A percentile compares a stretch with the other conserved stretches of the same genome.
Conservation (phyloP, 2,329 filamentous ascomycete genomes). For the Xylariaceae sp. region DNA sequence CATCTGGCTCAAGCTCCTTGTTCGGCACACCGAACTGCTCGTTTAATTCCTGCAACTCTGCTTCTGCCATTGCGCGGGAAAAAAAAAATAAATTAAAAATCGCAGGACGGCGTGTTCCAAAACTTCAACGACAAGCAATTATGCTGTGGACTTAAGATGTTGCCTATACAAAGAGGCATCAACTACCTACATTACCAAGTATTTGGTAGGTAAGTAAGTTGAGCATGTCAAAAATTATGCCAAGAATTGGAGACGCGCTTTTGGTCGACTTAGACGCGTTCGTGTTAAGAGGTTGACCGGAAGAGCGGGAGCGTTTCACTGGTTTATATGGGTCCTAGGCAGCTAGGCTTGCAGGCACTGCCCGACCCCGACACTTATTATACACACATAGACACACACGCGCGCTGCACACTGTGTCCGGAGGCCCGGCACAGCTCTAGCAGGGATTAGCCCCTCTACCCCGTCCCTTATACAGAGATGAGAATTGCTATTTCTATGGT, state of each 20-base stretch:
- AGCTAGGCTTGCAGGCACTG: no score
- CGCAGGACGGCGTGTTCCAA: background rate
- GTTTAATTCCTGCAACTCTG: constrained; percentile 45
- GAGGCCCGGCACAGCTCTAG: constrained; percentile 5
- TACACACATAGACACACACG: no score
- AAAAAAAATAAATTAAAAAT: no score
- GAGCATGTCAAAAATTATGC: background rate
- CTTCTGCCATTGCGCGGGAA: constrained; percentile 42
- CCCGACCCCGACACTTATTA: no score
- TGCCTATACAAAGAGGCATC: background rate
- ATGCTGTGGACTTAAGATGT: background rate
- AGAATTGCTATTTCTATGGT: no score
- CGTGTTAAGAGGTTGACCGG: constrained; percentile 27
- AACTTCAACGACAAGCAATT: constrained; percentile 1
- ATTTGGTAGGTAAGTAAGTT: no score
- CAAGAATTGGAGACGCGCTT: constrained; percentile 22
- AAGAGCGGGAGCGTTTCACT: background rate
- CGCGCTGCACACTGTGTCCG: background rate
- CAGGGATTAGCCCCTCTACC: constrained; percentile 1
- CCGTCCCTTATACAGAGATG: background rate
- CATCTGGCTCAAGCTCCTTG: constrained; percentile 71
- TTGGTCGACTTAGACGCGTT: constrained; percentile 18
- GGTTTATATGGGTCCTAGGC: background rate
- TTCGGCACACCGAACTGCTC: constrained; percentile 57
- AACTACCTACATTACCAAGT: no score